phyloP scores from a whole-genome alignment of 345 rosid species.

The Citrus trifoliata region DNA sequence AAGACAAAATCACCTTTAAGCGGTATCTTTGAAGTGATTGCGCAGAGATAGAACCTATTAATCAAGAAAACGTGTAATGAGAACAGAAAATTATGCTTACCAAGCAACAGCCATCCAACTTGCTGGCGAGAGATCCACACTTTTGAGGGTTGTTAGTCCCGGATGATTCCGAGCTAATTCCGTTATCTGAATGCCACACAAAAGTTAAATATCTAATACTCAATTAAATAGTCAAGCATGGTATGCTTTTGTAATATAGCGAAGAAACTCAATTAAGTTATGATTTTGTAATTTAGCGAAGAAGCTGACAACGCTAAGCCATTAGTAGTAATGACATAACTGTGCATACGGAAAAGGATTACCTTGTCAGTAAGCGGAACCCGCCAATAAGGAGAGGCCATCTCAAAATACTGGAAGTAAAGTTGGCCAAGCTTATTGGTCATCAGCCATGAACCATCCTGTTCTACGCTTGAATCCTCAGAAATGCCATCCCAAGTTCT shows the following conservation, averaged over 20 bases:
- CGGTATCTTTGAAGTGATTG: not conserved
- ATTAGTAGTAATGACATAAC: not conserved
- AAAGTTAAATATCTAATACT: not conserved
- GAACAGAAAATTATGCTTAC: constrained; percentile 27
- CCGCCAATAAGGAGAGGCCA: constrained; percentile 52
- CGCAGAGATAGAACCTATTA: not conserved
- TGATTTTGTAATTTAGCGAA: not conserved
- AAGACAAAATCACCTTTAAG: not conserved
- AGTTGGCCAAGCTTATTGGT: constrained; percentile 49
- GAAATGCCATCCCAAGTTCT: constrained; percentile 60
- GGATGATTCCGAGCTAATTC: constrained; percentile 45
- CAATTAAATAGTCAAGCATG: not conserved
- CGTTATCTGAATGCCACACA: constrained; percentile 33
- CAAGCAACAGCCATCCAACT: constrained; percentile 97
- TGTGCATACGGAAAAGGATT: not conserved
- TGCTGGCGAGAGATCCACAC: constrained; percentile 76
- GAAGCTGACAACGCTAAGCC: not conserved
- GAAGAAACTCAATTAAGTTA: not conserved
- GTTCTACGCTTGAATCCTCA: constrained; percentile 53
- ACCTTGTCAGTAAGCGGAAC: constrained; percentile 68
- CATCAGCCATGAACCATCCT: constrained; percentile 25
- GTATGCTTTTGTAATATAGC: too few species aligned
- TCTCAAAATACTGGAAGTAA: constrained; percentile 61
- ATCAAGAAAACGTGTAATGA: not conserved
- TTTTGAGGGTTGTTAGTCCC: constrained; percentile 49